A percentile compares a stretch with the other conserved stretches of the same genome.
Evolutionary conservation across 2,329 filamentous ascomycete species (phyloP).

Genomic region (Geosmithia morbida): DNA sequence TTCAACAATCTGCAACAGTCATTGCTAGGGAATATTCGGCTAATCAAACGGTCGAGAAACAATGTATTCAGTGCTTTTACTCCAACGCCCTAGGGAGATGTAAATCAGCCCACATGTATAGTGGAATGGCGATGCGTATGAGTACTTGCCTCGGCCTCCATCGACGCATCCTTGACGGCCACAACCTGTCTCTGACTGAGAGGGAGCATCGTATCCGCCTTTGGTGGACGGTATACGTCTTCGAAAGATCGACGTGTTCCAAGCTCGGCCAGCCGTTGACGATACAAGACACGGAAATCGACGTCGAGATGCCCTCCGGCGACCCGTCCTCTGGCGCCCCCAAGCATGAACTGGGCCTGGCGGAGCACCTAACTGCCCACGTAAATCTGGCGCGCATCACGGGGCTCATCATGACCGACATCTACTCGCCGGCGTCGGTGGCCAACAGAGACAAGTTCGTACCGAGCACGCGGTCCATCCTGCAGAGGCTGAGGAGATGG

Average conservation of each 20-base stretch:
- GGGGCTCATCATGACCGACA: constrained; percentile 4
- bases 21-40: too few species aligned
- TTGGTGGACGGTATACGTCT: constrained; percentile 7
- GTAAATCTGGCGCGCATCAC: constrained; percentile 4
- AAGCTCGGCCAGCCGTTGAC: constrained; percentile 6
- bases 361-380: constrained; percentile 4
- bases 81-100: constrained; percentile 4
- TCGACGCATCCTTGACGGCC: constrained; percentile 2
- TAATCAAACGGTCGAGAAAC: too few species aligned
- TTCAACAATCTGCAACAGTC: too few species aligned
- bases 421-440: constrained; percentile 5
- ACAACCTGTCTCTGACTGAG: constrained; percentile 2
- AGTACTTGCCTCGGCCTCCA: constrained; percentile 5
- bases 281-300: constrained; percentile 5
- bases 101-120: constrained; percentile 6
- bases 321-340: neutral
- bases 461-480: constrained; percentile 4
- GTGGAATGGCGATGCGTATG: constrained; percentile 5
- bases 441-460: constrained; percentile 4
- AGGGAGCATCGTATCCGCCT: constrained; percentile 4
- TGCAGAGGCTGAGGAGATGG: constrained; percentile 5
- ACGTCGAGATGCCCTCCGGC: constrained; percentile 4
- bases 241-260: constrained; percentile 5
- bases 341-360: constrained; percentile 1
- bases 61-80: constrained; percentile 5